phyloP scores from a whole-genome alignment of 768 basidiomycete species.

The Tylopilus felleus region DNA sequence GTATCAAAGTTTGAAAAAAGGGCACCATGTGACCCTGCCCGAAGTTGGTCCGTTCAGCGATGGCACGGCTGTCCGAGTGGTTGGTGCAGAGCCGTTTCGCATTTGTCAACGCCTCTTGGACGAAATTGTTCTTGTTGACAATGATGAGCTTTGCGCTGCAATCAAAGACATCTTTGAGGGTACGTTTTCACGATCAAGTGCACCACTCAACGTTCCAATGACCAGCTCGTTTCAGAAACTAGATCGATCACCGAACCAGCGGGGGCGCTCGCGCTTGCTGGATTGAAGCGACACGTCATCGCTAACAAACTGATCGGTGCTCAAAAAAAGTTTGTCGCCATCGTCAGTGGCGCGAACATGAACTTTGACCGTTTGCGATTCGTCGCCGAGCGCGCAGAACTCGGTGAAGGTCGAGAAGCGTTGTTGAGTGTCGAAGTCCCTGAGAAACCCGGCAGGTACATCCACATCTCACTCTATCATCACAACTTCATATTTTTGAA shows the following conservation, averaged over 20 bases:
- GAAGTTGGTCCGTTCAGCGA: slow-evolving; percentile 98
- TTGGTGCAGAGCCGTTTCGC: slow-evolving; percentile 93
- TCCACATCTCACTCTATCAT: not conserved
- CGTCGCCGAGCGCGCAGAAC: slow-evolving; percentile 97
- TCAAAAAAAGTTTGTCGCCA: slow-evolving; percentile 84
- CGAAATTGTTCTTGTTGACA: slow-evolving; percentile 78
- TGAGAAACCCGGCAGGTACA: slow-evolving; percentile 86
- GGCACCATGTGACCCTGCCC: slow-evolving; percentile 74
- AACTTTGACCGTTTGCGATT: slow-evolving; percentile 96
- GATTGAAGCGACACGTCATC: slow-evolving; percentile 83
- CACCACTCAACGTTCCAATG: not conserved
- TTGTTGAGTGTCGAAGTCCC: slow-evolving; percentile 93
- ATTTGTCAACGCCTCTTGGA: slow-evolving; percentile 86
- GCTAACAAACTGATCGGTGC: slow-evolving; percentile 79
- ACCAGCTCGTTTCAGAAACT: slow-evolving; percentile 52
- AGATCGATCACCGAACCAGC: slow-evolving; percentile 96
- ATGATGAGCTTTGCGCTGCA: slow-evolving; percentile 96
- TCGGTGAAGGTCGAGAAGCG: slow-evolving; percentile 94
- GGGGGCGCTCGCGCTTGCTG: slow-evolving; percentile 89
- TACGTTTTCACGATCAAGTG: slow-evolving; percentile 28
- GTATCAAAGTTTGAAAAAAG: slow-evolving; percentile 74
- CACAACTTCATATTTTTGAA: slow-evolving; percentile 1
- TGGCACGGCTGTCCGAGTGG: slow-evolving; percentile 94
- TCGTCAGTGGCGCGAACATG: slow-evolving; percentile 97
- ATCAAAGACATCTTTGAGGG: slow-evolving; percentile 99